Conservation (phyloP, 306 rosid species). For the Castanopsis chinensis region DNA sequence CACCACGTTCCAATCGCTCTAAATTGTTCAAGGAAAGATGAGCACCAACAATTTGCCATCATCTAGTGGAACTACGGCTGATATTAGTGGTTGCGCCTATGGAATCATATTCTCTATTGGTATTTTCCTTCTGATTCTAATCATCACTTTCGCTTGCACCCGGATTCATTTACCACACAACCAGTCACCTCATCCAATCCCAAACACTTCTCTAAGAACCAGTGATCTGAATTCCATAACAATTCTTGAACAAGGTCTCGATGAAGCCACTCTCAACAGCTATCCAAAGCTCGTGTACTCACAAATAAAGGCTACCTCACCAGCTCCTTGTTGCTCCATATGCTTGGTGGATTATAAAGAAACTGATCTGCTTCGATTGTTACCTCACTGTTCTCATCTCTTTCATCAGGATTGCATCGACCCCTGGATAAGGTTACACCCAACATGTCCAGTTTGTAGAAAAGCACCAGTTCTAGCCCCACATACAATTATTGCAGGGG, state of each 20-base stretch:
- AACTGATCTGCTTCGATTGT: constrained; percentile 35
- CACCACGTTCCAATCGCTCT: background rate
- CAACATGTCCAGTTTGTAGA: constrained; percentile 41
- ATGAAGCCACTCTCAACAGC: constrained; percentile 17
- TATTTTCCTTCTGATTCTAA: background rate
- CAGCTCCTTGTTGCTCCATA: constrained; percentile 32
- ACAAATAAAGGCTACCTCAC: background rate
- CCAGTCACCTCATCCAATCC: background rate
- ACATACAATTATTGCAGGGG: background rate
- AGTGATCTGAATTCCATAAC: background rate
- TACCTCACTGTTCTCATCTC: constrained; percentile 41
- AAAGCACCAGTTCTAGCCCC: background rate
- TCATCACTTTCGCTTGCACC: constrained; percentile 26
- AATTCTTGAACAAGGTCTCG: constrained; percentile 11
- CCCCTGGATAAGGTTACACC: constrained; percentile 44
- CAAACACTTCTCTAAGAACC: no score
- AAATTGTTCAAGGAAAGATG: background rate
- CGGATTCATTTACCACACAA: constrained; percentile 7
- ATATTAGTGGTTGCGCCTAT: background rate
- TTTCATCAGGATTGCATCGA: constrained; percentile 44
- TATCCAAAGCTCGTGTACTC: constrained; percentile 31
- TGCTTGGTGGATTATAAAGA: constrained; percentile 55
- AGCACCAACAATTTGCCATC: no score
- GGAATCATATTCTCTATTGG: constrained; percentile 10
- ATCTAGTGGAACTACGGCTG: background rate